These are phyloP conservation scores for Mortierella sp. DNA, from an alignment of 371 early-diverging fungal genomes.

Conservation along the genomic window DNA sequence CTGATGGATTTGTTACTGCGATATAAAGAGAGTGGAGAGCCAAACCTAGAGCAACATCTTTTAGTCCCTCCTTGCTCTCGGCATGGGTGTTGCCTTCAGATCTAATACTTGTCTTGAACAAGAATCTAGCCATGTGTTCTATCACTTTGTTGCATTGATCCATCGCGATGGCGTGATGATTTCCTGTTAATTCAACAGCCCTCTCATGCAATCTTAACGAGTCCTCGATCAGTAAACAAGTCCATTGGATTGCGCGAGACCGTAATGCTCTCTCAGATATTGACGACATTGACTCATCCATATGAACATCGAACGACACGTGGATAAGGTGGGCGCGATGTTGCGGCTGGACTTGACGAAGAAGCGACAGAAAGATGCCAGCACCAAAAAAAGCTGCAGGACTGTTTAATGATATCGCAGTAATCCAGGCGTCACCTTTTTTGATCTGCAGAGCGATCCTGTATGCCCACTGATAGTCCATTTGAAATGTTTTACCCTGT, in stretches of 20 bases:
- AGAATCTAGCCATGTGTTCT: conserved; percentile 17
- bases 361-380: conserved; percentile 4
- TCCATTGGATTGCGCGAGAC: conserved; percentile 9
- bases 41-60: conserved; percentile 12
- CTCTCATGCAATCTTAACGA: conserved; percentile 20
- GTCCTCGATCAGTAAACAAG: conserved; percentile 31
- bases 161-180: not conserved
- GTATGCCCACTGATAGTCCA: conserved; percentile 43
- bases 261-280: conserved; percentile 1
- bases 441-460: conserved; percentile 14
- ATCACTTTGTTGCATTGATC: conserved; percentile 18
- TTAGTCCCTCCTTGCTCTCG: not conserved
- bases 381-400: conserved; percentile 5
- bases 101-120: not conserved
- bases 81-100: not conserved
- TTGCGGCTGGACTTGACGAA: conserved; percentile 5
- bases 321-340: conserved; percentile 33
- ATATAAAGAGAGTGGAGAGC: conserved; percentile 40
- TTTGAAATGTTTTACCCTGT: conserved; percentile 20
- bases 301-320: conserved; percentile 14
- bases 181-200: not conserved
- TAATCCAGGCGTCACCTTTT: conserved; percentile 29
- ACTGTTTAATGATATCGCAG: not conserved
- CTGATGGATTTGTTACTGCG: conserved; percentile 11
- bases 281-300: not conserved